Base-by-base conservation (phyloP, 768 basidiomycete genomes). In the Lentinula guzmanii region DNA sequence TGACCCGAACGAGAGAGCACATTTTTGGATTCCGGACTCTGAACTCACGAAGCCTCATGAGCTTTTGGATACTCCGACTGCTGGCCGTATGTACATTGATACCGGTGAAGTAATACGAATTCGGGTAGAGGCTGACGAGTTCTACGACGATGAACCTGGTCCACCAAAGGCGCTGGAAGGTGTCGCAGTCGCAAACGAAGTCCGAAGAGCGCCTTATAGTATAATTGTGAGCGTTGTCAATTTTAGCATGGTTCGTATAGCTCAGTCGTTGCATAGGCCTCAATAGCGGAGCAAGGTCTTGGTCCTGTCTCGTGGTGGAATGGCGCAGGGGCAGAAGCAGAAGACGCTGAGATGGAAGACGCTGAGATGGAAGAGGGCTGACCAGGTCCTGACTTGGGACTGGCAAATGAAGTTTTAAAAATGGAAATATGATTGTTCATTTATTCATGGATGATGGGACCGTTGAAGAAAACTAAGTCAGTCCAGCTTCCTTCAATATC, bases 141-240 rank as follows among this genome's bases (percentile, higher is more conserved):
- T 93, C 65, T 88, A 83, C 65, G 92, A 94, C 65, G 89, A 91
- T 65, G 91, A 93, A 63, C 91, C 91, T 2, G 91, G 92, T 1
- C 91, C 91, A 0, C 87, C 89, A 1, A 90, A 87, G 67, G 86
- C 85, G 48, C 73, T 79, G 0, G 89, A 91, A 54, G 91, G 90
- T 0, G 85, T 90, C 1, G 76, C 78, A 53, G 76, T 84, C 2
- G 77, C 78, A 65, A 73, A 72, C 46, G 86, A 86, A 63, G 72
- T 68, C 5, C 77, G 75, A 33, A 70, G 75, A 69, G 77, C 89
- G 3, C 89, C 89, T 2, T 93, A 91, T 74, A 85, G 81, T 31
- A 78, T 93, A 52, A 80, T 82, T 11, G 91, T 92, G 65, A 64
- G 88, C 69, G 18, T 70, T 41, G 21, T 58, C 18, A 15, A 24